phyloP scores from a whole-genome alignment of 2,329 filamentous ascomycete genomes.

The Pseudopithomyces chartarum region DNA sequence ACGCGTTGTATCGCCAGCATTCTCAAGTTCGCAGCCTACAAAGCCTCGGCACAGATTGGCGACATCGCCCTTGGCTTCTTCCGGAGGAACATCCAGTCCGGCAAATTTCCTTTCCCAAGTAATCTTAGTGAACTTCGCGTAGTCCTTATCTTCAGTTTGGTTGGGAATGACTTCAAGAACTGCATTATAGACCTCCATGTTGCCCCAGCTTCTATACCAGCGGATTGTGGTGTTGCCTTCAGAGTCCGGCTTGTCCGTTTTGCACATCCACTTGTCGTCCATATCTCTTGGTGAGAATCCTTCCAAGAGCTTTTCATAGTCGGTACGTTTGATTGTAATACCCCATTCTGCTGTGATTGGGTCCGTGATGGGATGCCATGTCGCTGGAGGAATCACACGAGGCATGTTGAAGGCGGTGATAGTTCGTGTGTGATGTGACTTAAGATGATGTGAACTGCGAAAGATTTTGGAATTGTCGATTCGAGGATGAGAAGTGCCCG shows the following conservation, averaged over 20 bases:
- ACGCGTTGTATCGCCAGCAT: not conserved
- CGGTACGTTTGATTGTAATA: not conserved
- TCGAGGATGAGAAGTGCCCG: too few species aligned
- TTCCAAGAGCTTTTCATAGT: not conserved
- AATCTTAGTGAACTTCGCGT: not conserved
- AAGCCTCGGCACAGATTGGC: not conserved
- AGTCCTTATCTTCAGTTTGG: not conserved
- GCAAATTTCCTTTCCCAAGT: not conserved
- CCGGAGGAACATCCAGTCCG: not conserved
- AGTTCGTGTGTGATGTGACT: too few species aligned
- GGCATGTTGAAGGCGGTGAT: not conserved
- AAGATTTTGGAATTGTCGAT: too few species aligned
- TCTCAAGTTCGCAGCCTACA: not conserved
- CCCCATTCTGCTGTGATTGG: not conserved
- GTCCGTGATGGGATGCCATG: not conserved
- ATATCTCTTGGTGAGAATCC: not conserved
- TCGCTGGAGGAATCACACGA: not conserved
- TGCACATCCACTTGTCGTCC: not conserved
- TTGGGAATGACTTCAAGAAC: not conserved
- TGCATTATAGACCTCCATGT: not conserved
- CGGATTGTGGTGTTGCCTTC: slow-evolving; percentile 1
- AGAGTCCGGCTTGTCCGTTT: not conserved
- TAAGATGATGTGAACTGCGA: too few species aligned
- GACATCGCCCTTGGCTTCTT: not conserved
- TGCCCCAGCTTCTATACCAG: not conserved